Evolutionary conservation across 129 eudicot species (phyloP).

Genomic region (Centrapalus pauciflorus): DNA sequence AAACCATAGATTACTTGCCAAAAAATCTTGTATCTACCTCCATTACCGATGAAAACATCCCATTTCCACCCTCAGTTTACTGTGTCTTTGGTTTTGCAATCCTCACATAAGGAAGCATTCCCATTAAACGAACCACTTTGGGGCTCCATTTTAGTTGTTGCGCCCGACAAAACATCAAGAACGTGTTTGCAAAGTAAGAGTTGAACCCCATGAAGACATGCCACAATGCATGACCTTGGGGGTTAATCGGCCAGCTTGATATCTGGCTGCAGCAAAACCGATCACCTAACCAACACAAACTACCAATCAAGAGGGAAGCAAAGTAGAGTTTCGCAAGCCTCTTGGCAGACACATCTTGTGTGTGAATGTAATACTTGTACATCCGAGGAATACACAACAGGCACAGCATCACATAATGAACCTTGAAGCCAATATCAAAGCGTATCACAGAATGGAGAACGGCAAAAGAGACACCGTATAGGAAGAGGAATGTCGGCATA

Average conservation of each 20-base stretch:
- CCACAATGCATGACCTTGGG: constrained; percentile 94
- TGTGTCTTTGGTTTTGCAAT: constrained; percentile 63
- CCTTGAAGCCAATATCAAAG: constrained; percentile 40
- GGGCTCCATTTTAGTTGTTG: constrained; percentile 86
- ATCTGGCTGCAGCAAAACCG: constrained; percentile 52
- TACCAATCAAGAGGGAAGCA: constrained; percentile 49
- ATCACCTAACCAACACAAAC: constrained; percentile 69
- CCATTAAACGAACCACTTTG: constrained; percentile 45
- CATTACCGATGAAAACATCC: background rate
- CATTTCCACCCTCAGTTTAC: constrained; percentile 14
- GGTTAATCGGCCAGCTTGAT: constrained; percentile 66
- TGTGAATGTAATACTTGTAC: constrained; percentile 49
- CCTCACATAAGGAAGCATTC: constrained; percentile 71
- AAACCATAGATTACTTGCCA: background rate
- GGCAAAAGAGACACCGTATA: constrained; percentile 44
- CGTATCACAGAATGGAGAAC: constrained; percentile 35
- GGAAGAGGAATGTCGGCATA: constrained; percentile 53
- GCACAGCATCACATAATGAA: constrained; percentile 40
- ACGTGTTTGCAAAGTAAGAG: constrained; percentile 69
- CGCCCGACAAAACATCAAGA: constrained; percentile 89
- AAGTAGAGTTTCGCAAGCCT: constrained; percentile 62
- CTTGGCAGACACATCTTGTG: constrained; percentile 54
- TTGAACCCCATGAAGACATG: constrained; percentile 83
- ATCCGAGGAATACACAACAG: constrained; percentile 49
- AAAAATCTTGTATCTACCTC: constrained; percentile 15